Base-by-base conservation (phyloP, 106 monocot genomes). In the Cymbidium sinense region DNA sequence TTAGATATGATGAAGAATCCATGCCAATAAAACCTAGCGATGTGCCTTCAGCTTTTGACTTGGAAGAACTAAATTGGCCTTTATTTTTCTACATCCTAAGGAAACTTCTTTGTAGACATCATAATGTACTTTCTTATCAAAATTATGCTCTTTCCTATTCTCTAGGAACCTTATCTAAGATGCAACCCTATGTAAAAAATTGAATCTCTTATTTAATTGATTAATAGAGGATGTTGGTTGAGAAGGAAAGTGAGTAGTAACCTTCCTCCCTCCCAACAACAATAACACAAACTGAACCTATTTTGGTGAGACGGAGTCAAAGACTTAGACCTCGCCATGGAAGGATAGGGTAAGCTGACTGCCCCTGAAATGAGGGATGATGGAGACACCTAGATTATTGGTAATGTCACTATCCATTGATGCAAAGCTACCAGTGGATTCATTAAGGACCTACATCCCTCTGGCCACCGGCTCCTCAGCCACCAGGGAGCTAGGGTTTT, bases 321-420 rank as follows among this genome's bases (percentile, higher is more conserved):
- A 93, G 25, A 93, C 93, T 21, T 88, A 93, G 51, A 93, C 93
- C 80, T 90, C 88, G 12, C 93, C 93, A 74, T 93, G 93, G 72
- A 93, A 93, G 2, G 93, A 93, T 11, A 93, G 90, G 0, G 93
- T 93, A 35, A 93, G 81, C 83, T 90, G 93, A 37, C 86, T 93
- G 29, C 83, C 78, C 12, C 79, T 82, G 37, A 41, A 25, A 7
- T 58, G 83, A 52, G 79, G 69, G 11, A 35, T n/a, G 27, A 83
- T 39, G 8, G 70, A 17, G 31, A 21, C n/a, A 43, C 43, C 43
- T 7, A 20, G 50, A 33, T 79, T 50, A 34, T 50, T 27, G 44
- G 12, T 25, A 15, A 0, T 30, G 15, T 78, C 78, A 1, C 65
- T 43, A 3, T 78, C 78, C 44, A 78, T 67, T 39, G 43, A 64